A percentile compares a stretch with the other conserved stretches of the same genome.
Conservation (phyloP, 2,329 filamentous ascomycete species). For the Sphaerulina populicola region DNA sequence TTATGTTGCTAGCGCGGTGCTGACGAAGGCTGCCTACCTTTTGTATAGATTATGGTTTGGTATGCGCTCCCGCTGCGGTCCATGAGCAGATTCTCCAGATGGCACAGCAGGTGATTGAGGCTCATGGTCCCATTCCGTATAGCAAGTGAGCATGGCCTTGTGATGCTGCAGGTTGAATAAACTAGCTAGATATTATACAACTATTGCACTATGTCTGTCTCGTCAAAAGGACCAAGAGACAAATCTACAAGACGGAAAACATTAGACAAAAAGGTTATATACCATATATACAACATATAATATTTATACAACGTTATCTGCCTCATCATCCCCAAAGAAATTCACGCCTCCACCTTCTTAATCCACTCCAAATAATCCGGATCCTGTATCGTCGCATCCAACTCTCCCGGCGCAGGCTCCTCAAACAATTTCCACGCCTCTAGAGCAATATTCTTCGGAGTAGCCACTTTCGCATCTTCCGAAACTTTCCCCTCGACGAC, state of each 20-base stretch:
- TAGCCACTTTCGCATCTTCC: slow-evolving; percentile 34
- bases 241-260: too few relatives aligned
- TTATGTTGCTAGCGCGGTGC: background rate
- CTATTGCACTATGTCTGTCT: too few relatives aligned
- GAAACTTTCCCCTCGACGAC: slow-evolving; percentile 38
- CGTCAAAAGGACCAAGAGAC: too few relatives aligned
- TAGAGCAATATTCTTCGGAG: slow-evolving; percentile 39
- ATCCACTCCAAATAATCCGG: slow-evolving; percentile 18
- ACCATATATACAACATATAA: too few relatives aligned
- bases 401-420: slow-evolving; percentile 28
- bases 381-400: slow-evolving; percentile 31
- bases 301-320: too few relatives aligned
- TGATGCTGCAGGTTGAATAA: background rate
- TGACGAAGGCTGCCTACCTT: background rate
- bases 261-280: too few relatives aligned
- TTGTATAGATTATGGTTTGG: slow-evolving; percentile 19
- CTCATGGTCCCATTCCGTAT: slow-evolving; percentile 5
- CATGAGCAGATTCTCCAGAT: slow-evolving; percentile 18
- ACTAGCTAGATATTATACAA: background rate
- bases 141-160: slow-evolving; percentile 1
- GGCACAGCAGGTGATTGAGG: slow-evolving; percentile 16
- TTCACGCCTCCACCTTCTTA: slow-evolving; percentile 6
- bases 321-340: too few relatives aligned
- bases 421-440: slow-evolving; percentile 40
- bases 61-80: slow-evolving; percentile 20